Percentiles rank a stretch among this genome's conserved stretches.
phyloP scores from a whole-genome alignment of 352 stramenopile genomes.

The Globisporangium canariense region DNA sequence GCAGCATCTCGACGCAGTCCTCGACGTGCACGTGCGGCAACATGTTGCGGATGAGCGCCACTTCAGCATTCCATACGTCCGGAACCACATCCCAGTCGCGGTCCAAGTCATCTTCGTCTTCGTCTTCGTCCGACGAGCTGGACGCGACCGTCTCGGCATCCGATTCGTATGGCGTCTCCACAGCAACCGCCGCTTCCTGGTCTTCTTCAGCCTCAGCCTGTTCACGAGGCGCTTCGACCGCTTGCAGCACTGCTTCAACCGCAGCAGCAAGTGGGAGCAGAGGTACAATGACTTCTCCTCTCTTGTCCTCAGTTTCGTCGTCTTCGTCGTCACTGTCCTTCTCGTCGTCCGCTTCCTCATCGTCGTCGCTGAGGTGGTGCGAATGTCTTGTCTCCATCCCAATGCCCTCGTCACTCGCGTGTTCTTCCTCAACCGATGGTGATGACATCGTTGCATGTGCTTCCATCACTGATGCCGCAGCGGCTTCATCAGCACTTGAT shows the following conservation, averaged over 20 bases:
- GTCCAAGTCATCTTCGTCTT: slow-evolving; percentile 21
- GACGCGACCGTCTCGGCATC: slow-evolving; percentile 50
- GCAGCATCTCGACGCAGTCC: slow-evolving; percentile 44
- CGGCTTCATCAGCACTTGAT: slow-evolving; percentile 4
- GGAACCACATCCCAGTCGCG: slow-evolving; percentile 50
- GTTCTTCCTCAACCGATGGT: neutral
- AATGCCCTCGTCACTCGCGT: slow-evolving; percentile 13
- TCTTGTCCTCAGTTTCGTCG: neutral
- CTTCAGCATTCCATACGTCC: slow-evolving; percentile 34
- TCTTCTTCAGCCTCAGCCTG: slow-evolving; percentile 9
- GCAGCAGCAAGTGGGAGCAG: neutral
- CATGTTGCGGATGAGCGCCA: slow-evolving; percentile 48
- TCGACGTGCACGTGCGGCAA: slow-evolving; percentile 46
- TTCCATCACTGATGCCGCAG: slow-evolving; percentile 3
- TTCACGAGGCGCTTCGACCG: neutral
- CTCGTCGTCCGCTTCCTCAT: neutral
- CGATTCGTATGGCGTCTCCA: slow-evolving; percentile 33
- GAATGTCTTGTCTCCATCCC: slow-evolving; percentile 4
- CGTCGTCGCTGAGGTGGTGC: neutral
- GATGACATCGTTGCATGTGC: neutral
- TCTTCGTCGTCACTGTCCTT: neutral
- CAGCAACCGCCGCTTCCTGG: slow-evolving; percentile 6
- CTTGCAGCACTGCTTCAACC: neutral
- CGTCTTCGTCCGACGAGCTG: slow-evolving; percentile 51
- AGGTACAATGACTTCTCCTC: neutral